These are phyloP conservation scores for Microbotryomycetes sp. DNA, from an alignment of 1,284 basidiomycete species.

Conservation along the genomic window DNA sequence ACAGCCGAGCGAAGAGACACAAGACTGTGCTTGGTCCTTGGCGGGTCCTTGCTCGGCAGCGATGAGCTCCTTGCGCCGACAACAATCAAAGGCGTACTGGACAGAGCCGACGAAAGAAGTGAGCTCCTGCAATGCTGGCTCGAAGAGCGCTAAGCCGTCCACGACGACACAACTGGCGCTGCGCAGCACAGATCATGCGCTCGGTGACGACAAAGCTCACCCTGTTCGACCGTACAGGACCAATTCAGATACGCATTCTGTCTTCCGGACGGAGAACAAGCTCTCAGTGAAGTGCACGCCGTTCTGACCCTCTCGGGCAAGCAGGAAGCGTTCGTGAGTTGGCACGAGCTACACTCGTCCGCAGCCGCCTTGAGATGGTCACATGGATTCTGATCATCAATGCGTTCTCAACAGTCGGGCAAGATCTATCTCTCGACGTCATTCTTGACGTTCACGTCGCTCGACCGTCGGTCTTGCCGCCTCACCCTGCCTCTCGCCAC, in stretches of 20 bases:
- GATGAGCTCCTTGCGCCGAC: slow-evolving; percentile 1
- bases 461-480: slow-evolving; percentile 84
- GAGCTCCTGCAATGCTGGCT: no score
- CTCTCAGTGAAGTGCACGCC: slow-evolving; percentile 65
- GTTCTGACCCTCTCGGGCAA: slow-evolving; percentile 74
- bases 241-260: slow-evolving; percentile 33
- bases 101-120: slow-evolving; percentile 31
- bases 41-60: not conserved
- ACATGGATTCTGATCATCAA: not conserved
- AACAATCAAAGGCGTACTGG: slow-evolving; percentile 28
- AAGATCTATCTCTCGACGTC: slow-evolving; percentile 82
- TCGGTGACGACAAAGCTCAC: not conserved
- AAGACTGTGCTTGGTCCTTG: no score
- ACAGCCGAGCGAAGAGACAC: no score
- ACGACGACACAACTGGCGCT: not conserved
- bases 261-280: slow-evolving; percentile 31
- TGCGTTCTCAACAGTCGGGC: slow-evolving; percentile 57
- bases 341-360: not conserved
- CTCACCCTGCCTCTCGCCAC: slow-evolving; percentile 90
- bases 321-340: slow-evolving; percentile 86
- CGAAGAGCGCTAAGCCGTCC: not conserved
- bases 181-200: not conserved
- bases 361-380: not conserved
- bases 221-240: slow-evolving; percentile 11
- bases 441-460: slow-evolving; percentile 82